Percentiles rank a stretch among this genome's conserved stretches.
These are phyloP conservation scores for Sarcocystis neurona DNA, from an alignment of 169 alveolate species.

Conservation along the genomic window DNA sequence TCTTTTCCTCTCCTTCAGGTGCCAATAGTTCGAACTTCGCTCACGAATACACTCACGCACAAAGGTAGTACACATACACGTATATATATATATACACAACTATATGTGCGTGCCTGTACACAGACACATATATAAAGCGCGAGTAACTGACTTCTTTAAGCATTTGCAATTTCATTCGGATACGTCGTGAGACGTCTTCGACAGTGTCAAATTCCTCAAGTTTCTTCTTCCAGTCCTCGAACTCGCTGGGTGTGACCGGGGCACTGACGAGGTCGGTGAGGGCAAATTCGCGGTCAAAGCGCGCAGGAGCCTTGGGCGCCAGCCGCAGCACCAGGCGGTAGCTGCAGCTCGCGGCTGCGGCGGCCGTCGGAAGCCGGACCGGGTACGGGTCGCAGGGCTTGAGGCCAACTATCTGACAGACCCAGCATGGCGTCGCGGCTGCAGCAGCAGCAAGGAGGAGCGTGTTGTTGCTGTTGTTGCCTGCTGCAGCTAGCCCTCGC, in stretches of 20 bases:
- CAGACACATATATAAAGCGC: no score
- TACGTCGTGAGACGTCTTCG: conserved; percentile 1
- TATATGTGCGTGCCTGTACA: no score
- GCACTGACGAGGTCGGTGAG: conserved; percentile 20
- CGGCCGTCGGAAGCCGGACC: not conserved
- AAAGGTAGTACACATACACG: conserved; percentile 2
- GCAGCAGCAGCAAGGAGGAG: no score
- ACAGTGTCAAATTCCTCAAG: conserved; percentile 30
- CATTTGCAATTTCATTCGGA: not conserved
- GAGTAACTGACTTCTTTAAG: conserved; percentile 30
- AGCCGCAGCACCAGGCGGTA: not conserved
- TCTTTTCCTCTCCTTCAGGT: no score
- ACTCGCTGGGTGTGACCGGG: conserved; percentile 17
- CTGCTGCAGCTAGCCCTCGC: no score
- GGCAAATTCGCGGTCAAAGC: conserved; percentile 28
- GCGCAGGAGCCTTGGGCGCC: conserved; percentile 18
- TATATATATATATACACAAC: not conserved
- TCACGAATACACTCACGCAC: not conserved
- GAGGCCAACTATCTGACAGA: conserved; percentile 31
- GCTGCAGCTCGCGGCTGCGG: not conserved
- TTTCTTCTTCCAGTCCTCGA: conserved; percentile 12
- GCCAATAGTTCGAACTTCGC: no score
- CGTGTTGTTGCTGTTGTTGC: no score
- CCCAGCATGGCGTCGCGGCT: not conserved
- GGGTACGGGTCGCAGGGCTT: conserved; percentile 5